These are phyloP conservation scores for Trichosanthes truncata DNA, from an alignment of 306 rosid species.

Conservation along the genomic window DNA sequence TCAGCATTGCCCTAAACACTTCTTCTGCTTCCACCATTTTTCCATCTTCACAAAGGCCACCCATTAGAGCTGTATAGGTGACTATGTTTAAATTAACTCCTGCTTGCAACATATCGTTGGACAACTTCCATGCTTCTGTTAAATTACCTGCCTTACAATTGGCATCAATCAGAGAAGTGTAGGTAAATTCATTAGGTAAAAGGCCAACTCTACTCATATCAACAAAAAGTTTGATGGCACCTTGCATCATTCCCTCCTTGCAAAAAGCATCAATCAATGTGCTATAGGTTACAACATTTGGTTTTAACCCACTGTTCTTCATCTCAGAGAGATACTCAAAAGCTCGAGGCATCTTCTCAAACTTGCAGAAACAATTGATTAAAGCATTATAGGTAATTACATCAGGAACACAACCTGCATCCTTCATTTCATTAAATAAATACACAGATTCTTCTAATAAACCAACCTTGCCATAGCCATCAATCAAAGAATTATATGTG, in stretches of 20 bases:
- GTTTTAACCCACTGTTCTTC: slow-evolving; percentile 50
- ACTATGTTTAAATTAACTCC: slow-evolving; percentile 53
- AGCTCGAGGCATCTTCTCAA: slow-evolving; percentile 57
- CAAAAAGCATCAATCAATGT: slow-evolving; percentile 86
- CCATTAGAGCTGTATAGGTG: slow-evolving; percentile 57
- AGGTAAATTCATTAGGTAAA: slow-evolving; percentile 74
- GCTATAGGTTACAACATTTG: slow-evolving; percentile 83
- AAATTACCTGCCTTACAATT: slow-evolving; percentile 67
- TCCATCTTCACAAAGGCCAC: slow-evolving; percentile 75
- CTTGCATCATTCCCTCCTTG: slow-evolving; percentile 75
- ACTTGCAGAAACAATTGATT: slow-evolving; percentile 76
- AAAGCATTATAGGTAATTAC: slow-evolving; percentile 61
- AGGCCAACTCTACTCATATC: slow-evolving; percentile 80
- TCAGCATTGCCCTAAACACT: slow-evolving; percentile 48
- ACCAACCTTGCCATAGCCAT: slow-evolving; percentile 84
- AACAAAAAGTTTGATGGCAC: slow-evolving; percentile 64
- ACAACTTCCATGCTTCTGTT: slow-evolving; percentile 56
- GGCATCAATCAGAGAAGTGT: slow-evolving; percentile 85
- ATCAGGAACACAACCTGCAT: slow-evolving; percentile 58
- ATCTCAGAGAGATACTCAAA: slow-evolving; percentile 57
- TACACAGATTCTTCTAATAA: slow-evolving; percentile 29
- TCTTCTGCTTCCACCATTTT: slow-evolving; percentile 70
- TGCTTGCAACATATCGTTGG: slow-evolving; percentile 55
- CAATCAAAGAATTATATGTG: slow-evolving; percentile 84
- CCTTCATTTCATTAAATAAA: slow-evolving; percentile 62